Evolutionary conservation across 139 green algal genomes (phyloP), one percentile per base, ranked within the genome.

Genomic region (Chlamydomonas eustigma): DNA sequence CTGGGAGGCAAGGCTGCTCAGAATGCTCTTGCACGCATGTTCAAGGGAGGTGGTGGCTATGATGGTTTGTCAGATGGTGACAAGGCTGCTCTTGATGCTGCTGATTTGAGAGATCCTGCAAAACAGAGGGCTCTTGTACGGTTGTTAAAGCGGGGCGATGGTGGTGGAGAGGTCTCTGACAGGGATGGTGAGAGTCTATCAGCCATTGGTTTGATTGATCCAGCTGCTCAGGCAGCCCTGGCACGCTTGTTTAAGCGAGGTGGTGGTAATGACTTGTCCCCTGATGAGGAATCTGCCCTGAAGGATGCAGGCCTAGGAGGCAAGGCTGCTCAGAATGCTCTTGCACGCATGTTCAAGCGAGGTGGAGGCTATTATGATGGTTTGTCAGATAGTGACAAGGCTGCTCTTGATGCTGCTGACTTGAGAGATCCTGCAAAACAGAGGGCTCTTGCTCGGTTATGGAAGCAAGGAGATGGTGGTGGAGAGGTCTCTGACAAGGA

Each of bases 161-260:
- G 44, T 58, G 44, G 44, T 28, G 44, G 12, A 28, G 44, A 58
- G 12, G 44, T 28, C 18, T 58, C 44, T 58, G 44, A 58, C 18
- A 18, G 12, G 12, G 44, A 18, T 58, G 44, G 12, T 58, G 44
- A 12, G 12, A 18, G 44, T 12, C 44, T 58, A 58, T 28, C 18
- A 12, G 18, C 12, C 12, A 12, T 58, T 12, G 44, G 44, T 18
- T 12, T 58, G 44, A 58, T 18, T 28, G 44, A 58, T 18, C 44
- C 44, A 58, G 44, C 44, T 18, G 18, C 12, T 18, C 44, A 58
- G 44, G 44, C 44, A 28, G 44, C 12, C 18, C 44, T 58, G 44
- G 44, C 44, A 22, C 58, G 58, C 58, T 70, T 70, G 25, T 70
- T 70, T 28, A 70, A 70, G 18, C 58, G 18, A 22, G 58, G 58